Conservation (phyloP, 2,329 filamentous ascomycete genomes). For the Ascochyta fabae region DNA sequence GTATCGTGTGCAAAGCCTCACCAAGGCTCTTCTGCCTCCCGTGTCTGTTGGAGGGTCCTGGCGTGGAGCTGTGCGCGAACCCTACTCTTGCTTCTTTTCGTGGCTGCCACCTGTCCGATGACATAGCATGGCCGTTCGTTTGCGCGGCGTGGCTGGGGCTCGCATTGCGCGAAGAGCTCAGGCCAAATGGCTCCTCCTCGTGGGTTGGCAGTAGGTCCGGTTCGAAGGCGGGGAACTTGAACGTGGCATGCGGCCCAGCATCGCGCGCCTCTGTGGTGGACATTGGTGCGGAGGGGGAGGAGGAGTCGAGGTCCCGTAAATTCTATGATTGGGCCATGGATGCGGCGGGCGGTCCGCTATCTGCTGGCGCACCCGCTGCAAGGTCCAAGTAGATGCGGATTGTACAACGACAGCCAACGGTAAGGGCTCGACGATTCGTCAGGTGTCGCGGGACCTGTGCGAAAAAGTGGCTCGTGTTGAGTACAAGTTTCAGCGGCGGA, state of each 20-base stretch:
- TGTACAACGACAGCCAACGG: slow-evolving; percentile 4
- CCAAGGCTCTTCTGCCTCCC: slow-evolving; percentile 83
- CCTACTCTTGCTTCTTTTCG: slow-evolving; percentile 60
- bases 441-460: slow-evolving; percentile 10
- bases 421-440: neutral
- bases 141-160: slow-evolving; percentile 39
- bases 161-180: slow-evolving; percentile 42
- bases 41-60: slow-evolving; percentile 56
- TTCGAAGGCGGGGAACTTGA: slow-evolving; percentile 56
- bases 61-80: slow-evolving; percentile 50
- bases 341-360: slow-evolving; percentile 17
- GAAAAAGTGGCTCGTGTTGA: slow-evolving; percentile 19
- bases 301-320: slow-evolving; percentile 22
- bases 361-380: slow-evolving; percentile 5
- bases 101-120: slow-evolving; percentile 66
- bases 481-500: slow-evolving; percentile 26
- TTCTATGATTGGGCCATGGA: slow-evolving; percentile 42
- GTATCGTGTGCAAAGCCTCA: slow-evolving; percentile 85
- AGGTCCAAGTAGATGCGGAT: neutral
- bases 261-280: slow-evolving; percentile 37
- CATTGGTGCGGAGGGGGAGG: slow-evolving; percentile 34
- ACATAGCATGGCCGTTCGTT: slow-evolving; percentile 38
- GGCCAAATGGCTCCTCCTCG: slow-evolving; percentile 44
- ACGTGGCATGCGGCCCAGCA: slow-evolving; percentile 44
- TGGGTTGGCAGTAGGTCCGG: slow-evolving; percentile 50